phyloP scores from a whole-genome alignment of 2,329 filamentous ascomycete genomes.

The Ophiostoma perfectum region DNA sequence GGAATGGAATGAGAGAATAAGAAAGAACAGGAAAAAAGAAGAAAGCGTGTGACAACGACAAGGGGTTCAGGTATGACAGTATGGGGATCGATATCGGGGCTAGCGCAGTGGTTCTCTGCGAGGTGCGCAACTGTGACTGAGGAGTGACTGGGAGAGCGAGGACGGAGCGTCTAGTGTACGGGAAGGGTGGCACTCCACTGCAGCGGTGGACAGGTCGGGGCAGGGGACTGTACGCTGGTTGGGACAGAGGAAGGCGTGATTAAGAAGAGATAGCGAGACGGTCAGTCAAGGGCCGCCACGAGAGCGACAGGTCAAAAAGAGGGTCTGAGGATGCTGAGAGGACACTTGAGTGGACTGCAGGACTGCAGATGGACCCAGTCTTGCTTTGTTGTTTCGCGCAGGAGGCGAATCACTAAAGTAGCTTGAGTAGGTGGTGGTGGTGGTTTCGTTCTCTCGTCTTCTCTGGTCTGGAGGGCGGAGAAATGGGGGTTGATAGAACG shows the following conservation, averaged over 20 bases:
- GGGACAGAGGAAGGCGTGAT: background rate
- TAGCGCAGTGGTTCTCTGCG: constrained; percentile 3
- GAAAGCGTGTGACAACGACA: constrained; percentile 11
- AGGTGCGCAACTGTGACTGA: background rate
- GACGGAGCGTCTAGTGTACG: constrained; percentile 1
- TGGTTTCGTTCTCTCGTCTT: background rate
- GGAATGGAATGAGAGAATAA: background rate
- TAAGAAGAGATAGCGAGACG: constrained; percentile 1
- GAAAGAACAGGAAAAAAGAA: background rate
- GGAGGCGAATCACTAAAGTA: constrained; percentile 4
- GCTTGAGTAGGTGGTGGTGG: background rate
- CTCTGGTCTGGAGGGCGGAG: background rate
- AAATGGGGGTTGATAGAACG: background rate
- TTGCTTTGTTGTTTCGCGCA: constrained; percentile 8
- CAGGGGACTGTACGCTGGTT: background rate
- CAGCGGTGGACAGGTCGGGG: background rate
- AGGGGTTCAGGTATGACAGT: constrained; percentile 14
- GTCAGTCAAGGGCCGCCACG: background rate
- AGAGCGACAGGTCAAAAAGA: background rate
- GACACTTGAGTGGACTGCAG: too few species aligned
- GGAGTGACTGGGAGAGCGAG: constrained; percentile 16
- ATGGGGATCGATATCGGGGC: constrained; percentile 18
- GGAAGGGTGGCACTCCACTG: background rate
- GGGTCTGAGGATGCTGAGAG: background rate
- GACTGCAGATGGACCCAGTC: constrained; percentile 5